Base-by-base conservation (phyloP, 176 grass and related monocot genomes). In the Microstegium vimineum region DNA sequence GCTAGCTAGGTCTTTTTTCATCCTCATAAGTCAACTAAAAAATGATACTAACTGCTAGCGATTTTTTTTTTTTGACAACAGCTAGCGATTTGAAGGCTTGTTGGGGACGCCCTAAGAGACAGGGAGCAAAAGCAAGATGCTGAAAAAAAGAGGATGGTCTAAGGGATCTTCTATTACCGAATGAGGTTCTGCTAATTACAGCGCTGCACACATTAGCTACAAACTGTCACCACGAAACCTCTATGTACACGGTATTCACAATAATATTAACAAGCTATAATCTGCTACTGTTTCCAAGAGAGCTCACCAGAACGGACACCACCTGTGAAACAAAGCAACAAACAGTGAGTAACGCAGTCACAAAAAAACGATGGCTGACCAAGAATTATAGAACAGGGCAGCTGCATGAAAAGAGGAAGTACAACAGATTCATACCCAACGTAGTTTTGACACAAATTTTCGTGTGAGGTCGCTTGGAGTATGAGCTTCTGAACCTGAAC, bases 361-460 rank as follows among this genome's bases (percentile, higher is more conserved):
- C 15, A 83, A 77, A 81, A 81, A 57, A 85, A 26, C 35, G 65
- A 45, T 61, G 31, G 34, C n/a, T 62, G 30, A 30, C 70, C 41
- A 8, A 70, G 66, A 56, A 45, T 57, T 59, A 80, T 11, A 63
- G 5, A 31, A 51, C 18, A 32, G 25, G 49, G 37, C 15, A 81
- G 37, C 15, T 82, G 69, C 57, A 17, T 87, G 34, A 82, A 67
- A 79, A 63, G 11, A 52, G 36, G 15, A 17, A 18, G 22, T 82
- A 42, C 71, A n/a, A 75, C 16, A 81, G 67, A 79, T 42, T 38
- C 90, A 67, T 91, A 98, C 95, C 95, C 95, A 1, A 98, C 95
- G 34, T 93, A 98, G 37, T 94, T 98, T 75, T 98, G 92, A 66
- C 95, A 98, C 73, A 98, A 78, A 63, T 98, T 95, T 79, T 98